Base-by-base conservation (phyloP, 2,329 filamentous ascomycete genomes). In the Trichoderma guizhouense region DNA sequence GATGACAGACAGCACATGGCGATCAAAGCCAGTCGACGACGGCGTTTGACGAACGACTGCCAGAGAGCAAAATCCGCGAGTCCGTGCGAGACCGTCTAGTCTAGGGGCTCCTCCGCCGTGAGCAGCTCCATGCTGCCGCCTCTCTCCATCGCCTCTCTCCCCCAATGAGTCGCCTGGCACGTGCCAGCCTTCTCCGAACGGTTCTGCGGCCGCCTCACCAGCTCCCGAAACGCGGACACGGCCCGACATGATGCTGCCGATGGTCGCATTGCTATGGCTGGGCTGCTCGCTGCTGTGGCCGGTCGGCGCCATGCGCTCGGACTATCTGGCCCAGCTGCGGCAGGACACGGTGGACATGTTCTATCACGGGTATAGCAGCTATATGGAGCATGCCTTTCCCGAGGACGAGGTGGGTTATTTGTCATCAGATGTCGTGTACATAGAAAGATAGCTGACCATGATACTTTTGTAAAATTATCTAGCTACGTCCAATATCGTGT, bases 351-450 rank as follows among this genome's bases (percentile, higher is more conserved):
- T 90, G 72, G 87, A 93, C 76, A 94, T 98, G 87, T 98, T 98
- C 85, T 97, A 97, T 82, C 96, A 99, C 85, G 96, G 96, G 73
- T 98, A 91, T 84, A 91, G 95, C 83, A 97, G 95, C 81, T 99
- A 99, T 84, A 96, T 98, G 91, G 84, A 89, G 75, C 87, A 97
- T 81, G 96, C 95, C 72, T 99, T 98, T 79, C 96, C 96, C 14
- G 96, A 98, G 82, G 96, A 99, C 79, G 96, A 96, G 88, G 89
- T 90, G 73, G 47, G 77, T 73, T 60, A 21, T 53, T 28, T 51
- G 39, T 18, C 47, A 57, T 26, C 18, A 14, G 30, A n/a, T 30
- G 12, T 18, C 39, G 11, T 14, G 64, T 43, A 67, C 24, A 66
- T 61, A 36, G 34, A 39, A 53, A 62, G 15, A 21, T n/a, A 61